Base-by-base conservation (phyloP, 148 eudicot genomes). In the Fallopia convolvulus region DNA sequence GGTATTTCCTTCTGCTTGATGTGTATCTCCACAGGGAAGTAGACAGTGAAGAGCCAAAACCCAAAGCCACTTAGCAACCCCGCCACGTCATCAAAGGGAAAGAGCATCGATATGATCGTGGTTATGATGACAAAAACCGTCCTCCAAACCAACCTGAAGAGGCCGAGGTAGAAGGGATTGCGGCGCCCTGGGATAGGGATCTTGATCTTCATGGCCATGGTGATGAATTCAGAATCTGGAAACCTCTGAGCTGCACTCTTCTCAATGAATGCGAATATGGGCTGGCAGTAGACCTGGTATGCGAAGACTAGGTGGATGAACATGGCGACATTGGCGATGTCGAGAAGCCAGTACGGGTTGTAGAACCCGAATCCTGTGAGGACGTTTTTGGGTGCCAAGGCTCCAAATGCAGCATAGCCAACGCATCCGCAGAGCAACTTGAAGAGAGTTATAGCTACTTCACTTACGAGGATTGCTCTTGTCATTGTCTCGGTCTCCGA, bases 301-400 rank as follows among this genome's bases (percentile, higher is more conserved):
- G 90, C 90, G 2, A 88, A 87, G 13, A 87, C 83, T 0, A 87
- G 82, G 71, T 87, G 90, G 78, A 87, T 50, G 0, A 83, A 88
- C 0, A 87, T 87, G 70, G 90, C 90, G 0, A 79, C 80, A 63
- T 87, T 87, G 13, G 90, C 88, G 3, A 87, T 87, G 65, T 87
- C 87, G 5, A 87, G 83, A 6, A 87, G 85, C 90, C 90, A 87
- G 73, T 78, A 87, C 5, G 90, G 90, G 84, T 87, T 87, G 83
- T 87, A 85, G 87, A 87, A 87, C 0, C 90, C 90, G 52, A 85
- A 88, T n/a, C 90, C 90, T 9, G 90, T 88, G 23, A 88, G 77
- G 53, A 88, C 85, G 78, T 88, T 88, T 0, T 84, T 85, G 11
- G 87, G 87, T 6, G 90, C 60, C 15, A 52, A 10, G 76, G 85